Percentiles rank a stretch among this genome's conserved stretches.
Evolutionary conservation across 2,329 filamentous ascomycete species (phyloP).

Genomic region (Metarhizium sp.): DNA sequence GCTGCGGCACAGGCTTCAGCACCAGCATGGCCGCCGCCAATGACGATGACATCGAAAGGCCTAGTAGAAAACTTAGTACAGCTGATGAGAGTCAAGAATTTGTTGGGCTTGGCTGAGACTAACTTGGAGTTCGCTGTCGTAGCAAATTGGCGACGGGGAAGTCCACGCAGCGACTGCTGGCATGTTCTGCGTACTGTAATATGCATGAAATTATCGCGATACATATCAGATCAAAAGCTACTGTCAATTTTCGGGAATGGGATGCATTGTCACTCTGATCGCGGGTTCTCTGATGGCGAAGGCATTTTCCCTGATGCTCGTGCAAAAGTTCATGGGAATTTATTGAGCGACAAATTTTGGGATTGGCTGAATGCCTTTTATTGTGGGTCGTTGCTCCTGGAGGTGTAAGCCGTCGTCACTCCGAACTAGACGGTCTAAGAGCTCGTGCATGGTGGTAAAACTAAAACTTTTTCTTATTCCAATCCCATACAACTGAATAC

Average conservation of each 20-base stretch:
- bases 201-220: conserved; percentile 18
- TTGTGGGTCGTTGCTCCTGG: not conserved
- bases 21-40: conserved; percentile 92
- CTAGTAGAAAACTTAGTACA: conserved; percentile 26
- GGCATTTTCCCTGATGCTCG: not conserved
- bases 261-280: not conserved
- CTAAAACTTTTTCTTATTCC: not conserved
- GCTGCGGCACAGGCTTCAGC: conserved; percentile 89
- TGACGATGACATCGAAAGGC: conserved; percentile 84
- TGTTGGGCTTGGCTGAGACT: not conserved
- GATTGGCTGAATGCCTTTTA: not conserved
- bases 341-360: not conserved
- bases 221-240: not conserved
- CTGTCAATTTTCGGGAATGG: not conserved
- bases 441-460: not conserved
- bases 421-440: not conserved
- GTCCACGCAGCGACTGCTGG: conserved; percentile 9
- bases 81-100: not conserved
- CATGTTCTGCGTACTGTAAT: conserved; percentile 15
- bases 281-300: not conserved
- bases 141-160: conserved; percentile 17
- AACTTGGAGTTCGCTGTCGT: conserved; percentile 16
- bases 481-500: not conserved
- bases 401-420: not conserved
- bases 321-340: not conserved